phyloP scores from a whole-genome alignment of 2,329 filamentous ascomycete species.

The Clonostachys byssicola region DNA sequence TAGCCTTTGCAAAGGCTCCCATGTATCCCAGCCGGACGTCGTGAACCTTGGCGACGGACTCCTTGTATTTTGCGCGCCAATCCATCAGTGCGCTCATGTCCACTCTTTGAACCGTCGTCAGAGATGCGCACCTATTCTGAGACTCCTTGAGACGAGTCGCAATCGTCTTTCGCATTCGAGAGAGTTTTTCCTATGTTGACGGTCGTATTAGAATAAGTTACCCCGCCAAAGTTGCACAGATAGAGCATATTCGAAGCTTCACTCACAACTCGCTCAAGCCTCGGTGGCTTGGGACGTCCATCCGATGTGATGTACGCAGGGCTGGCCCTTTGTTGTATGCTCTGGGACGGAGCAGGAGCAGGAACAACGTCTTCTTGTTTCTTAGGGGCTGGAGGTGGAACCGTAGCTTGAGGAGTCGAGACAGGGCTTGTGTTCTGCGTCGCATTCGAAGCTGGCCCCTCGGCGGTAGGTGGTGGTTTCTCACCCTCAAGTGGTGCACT shows the following conservation, averaged over 20 bases:
- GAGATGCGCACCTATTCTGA: constrained; percentile 63
- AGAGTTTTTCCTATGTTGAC: constrained; percentile 28
- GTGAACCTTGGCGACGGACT: constrained; percentile 18
- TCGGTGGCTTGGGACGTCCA: too few species aligned
- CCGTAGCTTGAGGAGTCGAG: too few species aligned
- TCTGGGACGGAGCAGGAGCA: too few species aligned
- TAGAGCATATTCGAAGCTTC: too few species aligned
- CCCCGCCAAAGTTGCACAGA: constrained; percentile 10
- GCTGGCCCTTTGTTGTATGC: too few species aligned
- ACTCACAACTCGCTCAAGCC: too few species aligned
- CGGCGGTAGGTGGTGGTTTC: constrained; percentile 2
- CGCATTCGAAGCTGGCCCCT: not conserved
- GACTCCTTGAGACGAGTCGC: constrained; percentile 65
- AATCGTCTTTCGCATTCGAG: constrained; percentile 73
- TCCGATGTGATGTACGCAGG: too few species aligned
- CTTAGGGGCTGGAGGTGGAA: too few species aligned
- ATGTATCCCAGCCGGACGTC: constrained; percentile 59
- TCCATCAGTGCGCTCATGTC: constrained; percentile 63
- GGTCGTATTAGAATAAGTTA: constrained; percentile 8
- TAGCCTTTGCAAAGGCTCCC: constrained; percentile 72
- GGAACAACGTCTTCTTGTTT: too few species aligned
- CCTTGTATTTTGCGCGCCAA: constrained; percentile 61
- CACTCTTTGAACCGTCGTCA: constrained; percentile 51
- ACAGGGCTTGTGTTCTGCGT: not conserved
- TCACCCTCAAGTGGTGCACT: constrained; percentile 1